Evolutionary conservation across 2,329 filamentous ascomycete genomes (phyloP), one percentile per base, ranked within the genome.

Genomic region (Claviceps lovelessii): DNA sequence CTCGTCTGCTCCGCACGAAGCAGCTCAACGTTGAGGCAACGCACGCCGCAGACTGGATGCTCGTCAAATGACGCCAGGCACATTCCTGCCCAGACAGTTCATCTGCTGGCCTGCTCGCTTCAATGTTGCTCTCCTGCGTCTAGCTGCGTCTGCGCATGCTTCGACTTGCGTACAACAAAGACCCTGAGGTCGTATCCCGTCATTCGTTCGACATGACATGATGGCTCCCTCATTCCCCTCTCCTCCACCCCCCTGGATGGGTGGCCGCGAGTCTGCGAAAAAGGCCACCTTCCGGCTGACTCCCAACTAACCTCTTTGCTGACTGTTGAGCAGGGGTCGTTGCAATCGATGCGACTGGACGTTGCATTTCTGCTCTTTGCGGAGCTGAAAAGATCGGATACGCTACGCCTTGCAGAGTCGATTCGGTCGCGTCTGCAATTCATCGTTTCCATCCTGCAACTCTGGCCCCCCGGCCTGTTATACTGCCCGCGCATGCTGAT

Each of bases 321-420:
- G 37, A 45, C 41, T 45, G 51, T 11, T 28, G 17, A 33, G 39
- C 47, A 44, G 39, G 47, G 47, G 47, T 35, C 29, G 46, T 41
- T 42, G 39, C 37, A 29, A 44, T n/a, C 52, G n/a, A 54, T 54
- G 10, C 39, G n/a, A 55, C 54, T 35, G 54, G 6, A 39, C 11
- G 49, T 42, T 55, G 49, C 45, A 55, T 44, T 51, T 17, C 28
- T 41, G 41, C 49, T 42, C 31, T 46, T 45, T 47, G 50, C 49
- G 55, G 45, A 52, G 53, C 49, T 55, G 37, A 51, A 41, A 45
- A 54, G 55, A 55, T 57, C 49, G 52, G 45, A 53, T 39, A 44
- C 49, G 45, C 44, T 46, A 48, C 39, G 33, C 31, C 54, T 41
- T 56, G 51, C 51, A 53, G 46, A 44, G 39, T 45, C 54, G 51